phyloP scores from a whole-genome alignment of 1,284 basidiomycete genomes.

The Malassezia yamatoensis region DNA sequence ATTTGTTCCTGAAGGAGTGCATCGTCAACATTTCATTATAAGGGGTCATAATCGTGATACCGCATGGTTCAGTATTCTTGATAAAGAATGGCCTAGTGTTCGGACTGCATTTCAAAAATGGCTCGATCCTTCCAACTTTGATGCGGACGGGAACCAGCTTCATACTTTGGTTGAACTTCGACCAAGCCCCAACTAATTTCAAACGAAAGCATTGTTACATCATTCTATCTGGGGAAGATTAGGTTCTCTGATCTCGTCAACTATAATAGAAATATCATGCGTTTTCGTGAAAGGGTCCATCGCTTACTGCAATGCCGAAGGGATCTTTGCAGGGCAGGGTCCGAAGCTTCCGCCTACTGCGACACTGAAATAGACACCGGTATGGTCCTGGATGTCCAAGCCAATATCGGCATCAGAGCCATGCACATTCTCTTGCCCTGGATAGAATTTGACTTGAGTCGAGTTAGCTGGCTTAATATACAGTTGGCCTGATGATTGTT shows the following conservation, averaged over 20 bases:
- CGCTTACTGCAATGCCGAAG: not conserved
- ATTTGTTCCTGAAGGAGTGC: conserved; percentile 27
- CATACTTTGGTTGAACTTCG: not conserved
- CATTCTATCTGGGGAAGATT: too few relatives aligned
- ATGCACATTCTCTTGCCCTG: conserved; percentile 19
- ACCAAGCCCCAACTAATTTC: not conserved
- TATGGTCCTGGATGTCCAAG: conserved; percentile 13
- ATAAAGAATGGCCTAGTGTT: conserved; percentile 26
- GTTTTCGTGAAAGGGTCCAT: too few relatives aligned
- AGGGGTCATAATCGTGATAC: conserved; percentile 32
- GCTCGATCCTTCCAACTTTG: conserved; percentile 25
- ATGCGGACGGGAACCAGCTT: conserved; percentile 6
- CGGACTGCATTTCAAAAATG: conserved; percentile 22
- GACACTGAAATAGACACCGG: conserved; percentile 14
- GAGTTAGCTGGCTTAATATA: conserved; percentile 20
- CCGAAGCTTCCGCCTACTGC: not conserved
- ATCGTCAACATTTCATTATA: conserved; percentile 24
- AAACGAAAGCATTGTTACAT: too few relatives aligned
- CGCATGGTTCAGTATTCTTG: conserved; percentile 29
- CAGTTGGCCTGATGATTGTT: conserved; percentile 18
- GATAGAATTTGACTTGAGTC: conserved; percentile 10
- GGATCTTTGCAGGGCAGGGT: not conserved
- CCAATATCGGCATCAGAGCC: conserved; percentile 7
- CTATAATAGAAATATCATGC: too few relatives aligned
- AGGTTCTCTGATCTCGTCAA: too few relatives aligned